Evolutionary conservation across 805 yeast genomes (phyloP).

Genomic region (Brettanomyces naardenensis): DNA sequence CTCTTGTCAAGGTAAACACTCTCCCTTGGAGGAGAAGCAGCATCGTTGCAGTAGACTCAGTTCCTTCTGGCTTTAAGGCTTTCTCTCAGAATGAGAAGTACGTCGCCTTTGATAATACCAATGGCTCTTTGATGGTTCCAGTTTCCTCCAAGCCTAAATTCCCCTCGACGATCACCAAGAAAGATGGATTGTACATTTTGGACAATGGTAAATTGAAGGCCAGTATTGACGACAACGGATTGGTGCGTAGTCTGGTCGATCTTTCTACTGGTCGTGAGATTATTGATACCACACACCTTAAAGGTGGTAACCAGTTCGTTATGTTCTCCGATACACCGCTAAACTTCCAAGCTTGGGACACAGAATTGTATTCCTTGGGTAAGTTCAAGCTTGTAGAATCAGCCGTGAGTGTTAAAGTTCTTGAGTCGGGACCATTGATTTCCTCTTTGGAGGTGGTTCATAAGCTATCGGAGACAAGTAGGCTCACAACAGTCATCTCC

Average conservation of each 20-base stretch:
- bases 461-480: slow-evolving; percentile 47
- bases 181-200: slow-evolving; percentile 37
- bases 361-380: slow-evolving; percentile 81
- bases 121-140: slow-evolving; percentile 18
- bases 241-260: slow-evolving; percentile 59
- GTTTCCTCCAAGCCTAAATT: slow-evolving; percentile 23
- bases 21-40: slow-evolving; percentile 57
- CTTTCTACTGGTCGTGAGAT: slow-evolving; percentile 52
- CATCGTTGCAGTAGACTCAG: slow-evolving; percentile 27
- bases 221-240: slow-evolving; percentile 41
- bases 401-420: slow-evolving; percentile 30
- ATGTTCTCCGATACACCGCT: slow-evolving; percentile 86
- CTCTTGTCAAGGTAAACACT: slow-evolving; percentile 38
- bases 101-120: slow-evolving; percentile 14
- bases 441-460: slow-evolving; percentile 59
- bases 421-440: slow-evolving; percentile 47
- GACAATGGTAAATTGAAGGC: slow-evolving; percentile 58
- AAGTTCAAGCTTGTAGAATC: slow-evolving; percentile 48
- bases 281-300: slow-evolving; percentile 43
- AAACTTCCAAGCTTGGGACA: slow-evolving; percentile 96
- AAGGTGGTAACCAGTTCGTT: slow-evolving; percentile 75
- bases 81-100: slow-evolving; percentile 12
- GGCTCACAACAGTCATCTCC: slow-evolving; percentile 61
- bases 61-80: slow-evolving; percentile 4
- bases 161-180: slow-evolving; percentile 41